phyloP scores from a whole-genome alignment of 176 grass and related monocot species.

The Cenchrus purpureus region DNA sequence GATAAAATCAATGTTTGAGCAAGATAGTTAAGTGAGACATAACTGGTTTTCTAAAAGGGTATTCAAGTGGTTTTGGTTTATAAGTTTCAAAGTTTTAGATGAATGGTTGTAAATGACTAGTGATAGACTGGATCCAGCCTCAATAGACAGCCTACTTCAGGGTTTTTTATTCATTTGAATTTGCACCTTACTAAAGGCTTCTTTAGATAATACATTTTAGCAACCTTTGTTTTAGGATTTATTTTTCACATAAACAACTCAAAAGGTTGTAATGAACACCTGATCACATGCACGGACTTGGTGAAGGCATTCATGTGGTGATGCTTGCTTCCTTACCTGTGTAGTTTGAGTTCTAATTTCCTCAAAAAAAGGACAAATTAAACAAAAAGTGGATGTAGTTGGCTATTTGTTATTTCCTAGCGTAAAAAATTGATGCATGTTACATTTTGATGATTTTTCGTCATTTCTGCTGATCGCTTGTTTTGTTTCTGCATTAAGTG shows the following conservation, averaged over 20 bases:
- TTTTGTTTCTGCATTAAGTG: conserved; percentile 17
- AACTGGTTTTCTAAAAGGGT: conserved; percentile 16
- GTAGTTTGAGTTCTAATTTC: neutral
- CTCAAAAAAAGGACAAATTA: neutral
- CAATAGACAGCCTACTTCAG: neutral
- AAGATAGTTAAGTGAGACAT: conserved; percentile 13
- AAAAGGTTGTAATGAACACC: neutral
- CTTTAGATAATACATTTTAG: neutral
- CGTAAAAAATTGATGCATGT: neutral
- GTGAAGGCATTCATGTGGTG: neutral
- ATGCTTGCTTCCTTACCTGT: neutral
- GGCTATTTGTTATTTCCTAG: neutral
- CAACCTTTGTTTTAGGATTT: neutral
- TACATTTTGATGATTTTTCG: conserved; percentile 14
- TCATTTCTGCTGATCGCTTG: conserved; percentile 6
- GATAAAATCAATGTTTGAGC: conserved; percentile 30
- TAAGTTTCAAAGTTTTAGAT: conserved; percentile 23
- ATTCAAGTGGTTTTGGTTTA: neutral
- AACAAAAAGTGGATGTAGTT: neutral
- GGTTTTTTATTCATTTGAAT: neutral
- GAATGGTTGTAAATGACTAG: neutral
- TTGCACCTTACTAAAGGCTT: neutral
- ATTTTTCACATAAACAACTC: conserved; percentile 3
- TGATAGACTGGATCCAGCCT: neutral
- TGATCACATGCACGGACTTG: neutral